Evolutionary conservation across 257 asterid species (phyloP).

Genomic region (Osmanthus fragrans): DNA sequence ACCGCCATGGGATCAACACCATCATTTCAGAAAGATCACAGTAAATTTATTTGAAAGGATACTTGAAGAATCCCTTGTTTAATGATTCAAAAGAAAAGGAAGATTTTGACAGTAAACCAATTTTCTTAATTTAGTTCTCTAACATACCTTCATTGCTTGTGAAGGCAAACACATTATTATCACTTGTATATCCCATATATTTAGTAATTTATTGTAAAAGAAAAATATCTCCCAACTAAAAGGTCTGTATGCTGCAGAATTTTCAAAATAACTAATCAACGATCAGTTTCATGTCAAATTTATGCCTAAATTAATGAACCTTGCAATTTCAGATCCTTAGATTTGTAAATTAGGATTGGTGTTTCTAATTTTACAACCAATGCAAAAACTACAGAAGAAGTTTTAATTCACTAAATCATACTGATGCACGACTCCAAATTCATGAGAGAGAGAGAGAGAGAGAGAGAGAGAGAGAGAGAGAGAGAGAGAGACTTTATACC

Average conservation of each 20-base stretch:
- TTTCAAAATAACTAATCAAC: neutral
- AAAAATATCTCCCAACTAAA: conserved; percentile 3
- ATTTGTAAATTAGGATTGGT: neutral
- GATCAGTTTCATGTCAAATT: conserved; percentile 4
- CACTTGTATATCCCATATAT: neutral
- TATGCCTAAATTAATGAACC: neutral
- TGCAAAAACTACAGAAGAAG: neutral
- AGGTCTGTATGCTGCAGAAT: neutral
- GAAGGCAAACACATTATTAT: neutral
- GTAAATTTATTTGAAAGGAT: neutral
- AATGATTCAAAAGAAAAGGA: neutral
- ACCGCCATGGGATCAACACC: neutral
- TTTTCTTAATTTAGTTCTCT: neutral
- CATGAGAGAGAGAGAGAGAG: no score
- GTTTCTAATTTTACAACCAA: conserved; percentile 11
- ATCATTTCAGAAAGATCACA: neutral
- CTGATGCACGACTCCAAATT: conserved; percentile 2
- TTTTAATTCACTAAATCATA: neutral
- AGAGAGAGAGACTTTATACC: conserved; percentile 44
- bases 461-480: conserved; percentile 16
- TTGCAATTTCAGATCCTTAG: neutral
- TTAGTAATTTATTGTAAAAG: neutral
- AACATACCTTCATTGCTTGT: neutral
- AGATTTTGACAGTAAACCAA: neutral
- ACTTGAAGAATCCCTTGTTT: neutral